These are phyloP conservation scores for Apiospora saccharicola DNA, from an alignment of 2,329 filamentous ascomycete species.

Conservation along the genomic window DNA sequence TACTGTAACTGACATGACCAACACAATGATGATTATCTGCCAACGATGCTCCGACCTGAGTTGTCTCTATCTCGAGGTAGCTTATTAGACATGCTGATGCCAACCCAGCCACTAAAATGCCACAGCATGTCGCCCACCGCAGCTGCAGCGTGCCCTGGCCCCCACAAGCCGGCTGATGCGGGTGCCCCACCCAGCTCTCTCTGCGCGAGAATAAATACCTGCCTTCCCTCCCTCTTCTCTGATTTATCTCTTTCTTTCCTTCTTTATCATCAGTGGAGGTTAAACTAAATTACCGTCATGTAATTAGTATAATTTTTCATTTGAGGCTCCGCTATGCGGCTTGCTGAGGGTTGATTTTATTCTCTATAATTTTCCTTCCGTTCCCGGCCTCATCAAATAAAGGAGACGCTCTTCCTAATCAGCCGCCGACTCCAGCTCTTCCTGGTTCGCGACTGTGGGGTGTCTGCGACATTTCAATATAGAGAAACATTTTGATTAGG, in stretches of 20 bases:
- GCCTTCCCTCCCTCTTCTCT: constrained; percentile 5
- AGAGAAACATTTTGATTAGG: neutral
- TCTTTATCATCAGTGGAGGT: constrained; percentile 47
- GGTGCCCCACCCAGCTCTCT: constrained; percentile 1
- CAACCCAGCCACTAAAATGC: neutral
- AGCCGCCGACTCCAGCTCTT: constrained; percentile 46
- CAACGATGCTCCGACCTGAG: neutral
- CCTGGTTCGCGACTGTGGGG: constrained; percentile 47
- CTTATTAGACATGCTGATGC: neutral
- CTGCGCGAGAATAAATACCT: constrained; percentile 11
- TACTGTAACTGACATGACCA: neutral
- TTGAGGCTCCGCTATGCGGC: constrained; percentile 45
- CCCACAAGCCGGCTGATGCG: neutral
- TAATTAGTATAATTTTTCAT: constrained; percentile 42
- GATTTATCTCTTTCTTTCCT: constrained; percentile 32
- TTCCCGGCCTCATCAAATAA: constrained; percentile 46
- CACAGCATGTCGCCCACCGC: constrained; percentile 14
- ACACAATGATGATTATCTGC: neutral
- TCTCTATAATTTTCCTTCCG: constrained; percentile 46
- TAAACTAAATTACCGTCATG: constrained; percentile 48
- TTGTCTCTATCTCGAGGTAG: neutral
- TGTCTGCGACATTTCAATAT: constrained; percentile 41
- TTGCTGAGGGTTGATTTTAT: constrained; percentile 46
- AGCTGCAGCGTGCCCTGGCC: neutral
- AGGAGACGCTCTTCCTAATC: constrained; percentile 43